A percentile compares a stretch with the other conserved stretches of the same genome.
Conservation (phyloP, 1,284 basidiomycete genomes). For the Porodaedalea pini region DNA sequence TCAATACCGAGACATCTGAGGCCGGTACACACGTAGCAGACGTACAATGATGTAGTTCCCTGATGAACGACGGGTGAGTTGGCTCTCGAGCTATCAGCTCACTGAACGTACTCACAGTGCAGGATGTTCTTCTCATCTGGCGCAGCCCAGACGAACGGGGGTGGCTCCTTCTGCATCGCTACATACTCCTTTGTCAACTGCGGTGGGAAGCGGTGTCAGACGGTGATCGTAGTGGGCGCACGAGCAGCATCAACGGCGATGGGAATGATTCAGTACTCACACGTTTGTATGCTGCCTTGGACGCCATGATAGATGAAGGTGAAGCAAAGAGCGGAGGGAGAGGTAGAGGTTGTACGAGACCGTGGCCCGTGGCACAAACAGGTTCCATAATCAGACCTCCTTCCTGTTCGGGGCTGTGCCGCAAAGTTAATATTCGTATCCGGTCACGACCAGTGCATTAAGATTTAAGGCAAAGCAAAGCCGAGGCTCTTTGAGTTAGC, state of each 20-base stretch:
- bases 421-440: neutral
- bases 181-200: constrained; percentile 89
- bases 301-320: constrained; percentile 53
- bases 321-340: constrained; percentile 2
- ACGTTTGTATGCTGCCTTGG: constrained; percentile 80
- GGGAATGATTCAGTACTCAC: constrained; percentile 41
- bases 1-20: constrained; percentile 12
- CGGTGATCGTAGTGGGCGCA: constrained; percentile 10
- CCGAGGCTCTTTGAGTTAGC: too few relatives aligned
- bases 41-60: constrained; percentile 90
- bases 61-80: constrained; percentile 31
- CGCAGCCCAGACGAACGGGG: constrained; percentile 89
- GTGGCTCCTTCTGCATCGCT: constrained; percentile 89
- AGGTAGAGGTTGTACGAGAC: too few relatives aligned
- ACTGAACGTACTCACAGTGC: constrained; percentile 54
- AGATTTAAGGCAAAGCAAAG: neutral
- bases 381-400: neutral
- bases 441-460: neutral
- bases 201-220: constrained; percentile 15
- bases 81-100: constrained; percentile 6
- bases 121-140: constrained; percentile 97
- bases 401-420: neutral
- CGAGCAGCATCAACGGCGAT: constrained; percentile 15
- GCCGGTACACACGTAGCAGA: constrained; percentile 8
- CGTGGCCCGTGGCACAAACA: too few relatives aligned